phyloP scores from a whole-genome alignment of 2,329 filamentous ascomycete species.

The Aspergillus sp. region DNA sequence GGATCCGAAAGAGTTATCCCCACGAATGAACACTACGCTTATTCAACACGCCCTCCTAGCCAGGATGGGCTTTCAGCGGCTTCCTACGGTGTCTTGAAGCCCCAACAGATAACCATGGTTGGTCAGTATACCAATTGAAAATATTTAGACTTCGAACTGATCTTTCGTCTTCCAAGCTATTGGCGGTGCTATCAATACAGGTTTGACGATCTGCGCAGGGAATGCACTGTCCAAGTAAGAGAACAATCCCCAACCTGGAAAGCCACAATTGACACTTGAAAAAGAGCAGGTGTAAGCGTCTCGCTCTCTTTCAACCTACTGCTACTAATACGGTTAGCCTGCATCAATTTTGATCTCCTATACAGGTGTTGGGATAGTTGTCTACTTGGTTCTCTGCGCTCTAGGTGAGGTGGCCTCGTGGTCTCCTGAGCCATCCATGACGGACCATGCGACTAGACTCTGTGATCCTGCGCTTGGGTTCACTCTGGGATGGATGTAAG shows the following conservation, averaged over 20 bases:
- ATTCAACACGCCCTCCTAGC: not conserved
- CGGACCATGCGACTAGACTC: slow-evolving; percentile 75
- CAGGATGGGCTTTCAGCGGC: not conserved
- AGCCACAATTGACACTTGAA: slow-evolving; percentile 3
- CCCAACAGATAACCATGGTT: slow-evolving; percentile 24
- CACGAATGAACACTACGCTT: not conserved
- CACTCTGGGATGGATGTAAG: slow-evolving; percentile 68
- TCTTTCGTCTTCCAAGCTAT: slow-evolving; percentile 25
- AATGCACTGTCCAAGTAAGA: slow-evolving; percentile 32
- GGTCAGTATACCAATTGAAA: slow-evolving; percentile 19
- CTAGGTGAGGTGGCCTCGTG: slow-evolving; percentile 81
- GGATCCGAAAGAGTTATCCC: not conserved
- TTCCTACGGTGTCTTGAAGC: slow-evolving; percentile 12
- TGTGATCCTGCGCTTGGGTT: slow-evolving; percentile 79
- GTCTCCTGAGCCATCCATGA: slow-evolving; percentile 73
- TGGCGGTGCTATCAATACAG: slow-evolving; percentile 34
- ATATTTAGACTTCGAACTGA: not conserved
- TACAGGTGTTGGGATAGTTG: slow-evolving; percentile 50
- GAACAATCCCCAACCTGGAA: not conserved
- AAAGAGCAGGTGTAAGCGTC: slow-evolving; percentile 32
- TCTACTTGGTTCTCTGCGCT: slow-evolving; percentile 75
- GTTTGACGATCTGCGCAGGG: slow-evolving; percentile 33
- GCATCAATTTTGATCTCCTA: slow-evolving; percentile 41
- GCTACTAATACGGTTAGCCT: slow-evolving; percentile 25
- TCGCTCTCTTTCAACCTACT: not conserved